Evolutionary conservation across 2,329 filamentous ascomycete species (phyloP).

Genomic region (Helotiales sp.): DNA sequence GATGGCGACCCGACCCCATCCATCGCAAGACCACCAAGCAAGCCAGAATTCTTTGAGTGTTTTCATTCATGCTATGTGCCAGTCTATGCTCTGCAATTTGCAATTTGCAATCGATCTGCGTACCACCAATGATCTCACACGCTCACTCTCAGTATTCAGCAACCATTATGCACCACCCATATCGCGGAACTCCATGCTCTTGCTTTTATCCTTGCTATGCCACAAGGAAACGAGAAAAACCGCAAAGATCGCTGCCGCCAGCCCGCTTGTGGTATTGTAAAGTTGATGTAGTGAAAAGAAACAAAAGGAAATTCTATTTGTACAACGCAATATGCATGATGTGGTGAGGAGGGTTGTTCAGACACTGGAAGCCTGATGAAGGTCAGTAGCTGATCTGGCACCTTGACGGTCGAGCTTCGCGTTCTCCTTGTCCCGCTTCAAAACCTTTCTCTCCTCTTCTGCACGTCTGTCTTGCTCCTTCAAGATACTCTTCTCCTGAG

Average conservation of each 20-base stretch:
- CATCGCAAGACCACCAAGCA: too few relatives aligned
- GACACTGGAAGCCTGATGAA: not conserved
- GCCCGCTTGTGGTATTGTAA: not conserved
- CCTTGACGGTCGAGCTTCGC: conserved; percentile 5
- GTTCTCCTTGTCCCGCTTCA: conserved; percentile 7
- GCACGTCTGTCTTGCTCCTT: conserved; percentile 14
- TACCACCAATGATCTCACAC: not conserved
- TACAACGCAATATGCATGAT: not conserved
- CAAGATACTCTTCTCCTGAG: conserved; percentile 24
- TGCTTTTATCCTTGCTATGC: not conserved
- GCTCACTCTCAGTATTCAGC: not conserved
- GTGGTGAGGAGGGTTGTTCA: not conserved
- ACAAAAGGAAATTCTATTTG: not conserved
- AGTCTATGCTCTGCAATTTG: not conserved
- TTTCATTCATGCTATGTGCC: not conserved
- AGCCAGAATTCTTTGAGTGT: too few relatives aligned
- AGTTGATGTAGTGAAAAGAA: not conserved
- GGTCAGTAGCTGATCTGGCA: not conserved
- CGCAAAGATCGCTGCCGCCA: not conserved
- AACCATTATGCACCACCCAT: not conserved
- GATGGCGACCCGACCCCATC: too few relatives aligned
- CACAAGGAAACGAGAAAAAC: not conserved
- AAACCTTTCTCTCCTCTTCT: conserved; percentile 14
- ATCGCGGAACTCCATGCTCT: not conserved
- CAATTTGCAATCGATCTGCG: not conserved